Evolutionary conservation across 139 green algal genomes (phyloP).

Genomic region (Coccomyxa sp.): DNA sequence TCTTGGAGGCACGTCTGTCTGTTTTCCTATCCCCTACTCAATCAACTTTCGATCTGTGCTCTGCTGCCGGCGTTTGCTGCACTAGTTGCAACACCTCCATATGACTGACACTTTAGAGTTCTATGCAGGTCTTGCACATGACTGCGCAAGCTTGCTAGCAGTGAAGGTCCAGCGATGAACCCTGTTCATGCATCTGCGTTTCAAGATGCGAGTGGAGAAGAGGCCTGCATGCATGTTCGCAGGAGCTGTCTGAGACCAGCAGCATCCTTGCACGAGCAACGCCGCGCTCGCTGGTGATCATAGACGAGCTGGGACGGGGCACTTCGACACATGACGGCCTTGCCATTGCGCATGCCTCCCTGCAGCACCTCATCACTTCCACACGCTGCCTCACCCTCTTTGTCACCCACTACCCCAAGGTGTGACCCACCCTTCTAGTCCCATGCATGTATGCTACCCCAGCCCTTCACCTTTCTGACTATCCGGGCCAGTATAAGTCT

Average conservation of each 20-base stretch:
- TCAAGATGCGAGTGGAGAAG: not conserved
- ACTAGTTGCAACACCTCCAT: too few relatives aligned
- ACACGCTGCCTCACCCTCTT: slow-evolving; percentile 59
- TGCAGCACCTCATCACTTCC: slow-evolving; percentile 40
- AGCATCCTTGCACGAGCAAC: slow-evolving; percentile 68
- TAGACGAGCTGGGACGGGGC: slow-evolving; percentile 69
- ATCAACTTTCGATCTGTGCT: too few relatives aligned
- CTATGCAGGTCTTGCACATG: too few relatives aligned
- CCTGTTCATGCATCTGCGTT: too few relatives aligned
- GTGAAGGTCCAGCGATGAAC: too few relatives aligned
- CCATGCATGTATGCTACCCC: not conserved
- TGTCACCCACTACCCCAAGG: slow-evolving; percentile 71
- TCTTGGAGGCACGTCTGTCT: slow-evolving; percentile 39
- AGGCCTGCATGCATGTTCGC: not conserved
- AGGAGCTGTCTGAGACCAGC: slow-evolving; percentile 78
- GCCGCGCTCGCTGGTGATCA: slow-evolving; percentile 46
- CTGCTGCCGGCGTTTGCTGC: too few relatives aligned
- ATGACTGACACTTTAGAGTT: not conserved
- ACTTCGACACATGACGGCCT: slow-evolving; percentile 57
- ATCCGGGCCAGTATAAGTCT: not conserved
- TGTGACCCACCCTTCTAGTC: not conserved
- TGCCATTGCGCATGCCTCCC: slow-evolving; percentile 57
- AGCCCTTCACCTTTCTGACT: not conserved
- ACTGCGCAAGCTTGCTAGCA: too few relatives aligned
- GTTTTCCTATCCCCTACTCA: too few relatives aligned